phyloP scores from a whole-genome alignment of 768 basidiomycete species.

The Boletus edulis region DNA sequence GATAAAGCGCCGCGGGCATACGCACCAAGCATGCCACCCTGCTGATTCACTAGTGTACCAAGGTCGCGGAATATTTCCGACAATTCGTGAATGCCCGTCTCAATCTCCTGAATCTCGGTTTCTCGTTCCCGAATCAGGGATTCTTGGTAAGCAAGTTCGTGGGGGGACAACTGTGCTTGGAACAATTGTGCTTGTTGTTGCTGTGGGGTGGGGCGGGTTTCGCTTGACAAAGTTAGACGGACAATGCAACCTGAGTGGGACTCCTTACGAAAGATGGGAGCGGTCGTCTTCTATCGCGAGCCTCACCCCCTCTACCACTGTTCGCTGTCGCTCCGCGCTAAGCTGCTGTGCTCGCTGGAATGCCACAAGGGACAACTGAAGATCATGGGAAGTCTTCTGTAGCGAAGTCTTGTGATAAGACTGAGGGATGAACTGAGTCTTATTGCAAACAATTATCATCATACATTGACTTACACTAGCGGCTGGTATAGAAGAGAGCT shows the following conservation, averaged over 20 bases:
- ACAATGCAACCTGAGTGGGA: not conserved
- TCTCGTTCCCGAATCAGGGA: constrained; percentile 82
- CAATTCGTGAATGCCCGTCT: constrained; percentile 93
- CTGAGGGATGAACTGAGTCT: constrained; percentile 36
- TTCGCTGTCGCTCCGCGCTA: constrained; percentile 86
- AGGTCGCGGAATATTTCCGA: constrained; percentile 96
- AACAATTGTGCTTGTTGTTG: constrained; percentile 70
- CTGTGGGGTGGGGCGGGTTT: constrained; percentile 45
- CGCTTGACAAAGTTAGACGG: constrained; percentile 21
- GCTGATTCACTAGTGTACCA: constrained; percentile 91
- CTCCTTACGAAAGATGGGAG: constrained; percentile 27
- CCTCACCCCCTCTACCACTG: constrained; percentile 84
- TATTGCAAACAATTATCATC: not conserved
- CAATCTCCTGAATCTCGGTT: constrained; percentile 92
- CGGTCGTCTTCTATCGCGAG: constrained; percentile 77
- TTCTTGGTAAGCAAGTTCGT: constrained; percentile 95
- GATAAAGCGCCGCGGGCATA: constrained; percentile 1
- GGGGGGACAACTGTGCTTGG: constrained; percentile 76
- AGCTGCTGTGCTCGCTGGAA: constrained; percentile 92
- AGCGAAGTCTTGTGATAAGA: constrained; percentile 79
- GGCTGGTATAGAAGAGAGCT: constrained; percentile 66
- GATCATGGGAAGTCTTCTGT: constrained; percentile 91
- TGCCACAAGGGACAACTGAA: constrained; percentile 83
- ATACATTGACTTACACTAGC: constrained; percentile 46
- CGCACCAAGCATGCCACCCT: constrained; percentile 92